A percentile compares a stretch with the other conserved stretches of the same genome.
Evolutionary conservation across 75 land plant species (phyloP).

Genomic region (Pinus tabuliformis): DNA sequence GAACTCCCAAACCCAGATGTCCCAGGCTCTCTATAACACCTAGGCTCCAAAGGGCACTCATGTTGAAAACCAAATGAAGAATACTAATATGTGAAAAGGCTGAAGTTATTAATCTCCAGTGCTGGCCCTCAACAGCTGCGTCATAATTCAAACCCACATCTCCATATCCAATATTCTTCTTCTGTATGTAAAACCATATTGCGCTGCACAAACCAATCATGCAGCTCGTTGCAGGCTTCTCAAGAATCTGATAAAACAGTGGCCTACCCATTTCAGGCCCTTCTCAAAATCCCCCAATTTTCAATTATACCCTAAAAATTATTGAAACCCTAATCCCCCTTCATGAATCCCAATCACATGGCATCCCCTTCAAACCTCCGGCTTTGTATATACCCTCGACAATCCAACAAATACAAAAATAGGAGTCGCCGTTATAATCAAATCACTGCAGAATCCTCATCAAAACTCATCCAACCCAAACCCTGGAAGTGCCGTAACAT

Average conservation of each 20-base stretch:
- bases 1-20: conserved; percentile 65
- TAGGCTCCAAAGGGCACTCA: conserved; percentile 99
- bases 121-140: conserved; percentile 77
- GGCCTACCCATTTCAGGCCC: conserved; percentile 73
- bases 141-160: conserved; percentile 98
- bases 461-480: too few species aligned
- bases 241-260: conserved; percentile 70
- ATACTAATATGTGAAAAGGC: conserved; percentile 96
- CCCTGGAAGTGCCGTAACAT: too few species aligned
- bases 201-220: conserved; percentile 81
- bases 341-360: too few species aligned
- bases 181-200: conserved; percentile 95
- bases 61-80: conserved; percentile 94
- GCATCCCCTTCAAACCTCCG: too few species aligned
- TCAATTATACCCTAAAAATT: too few species aligned
- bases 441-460: too few species aligned
- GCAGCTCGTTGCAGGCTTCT: conserved; percentile 92
- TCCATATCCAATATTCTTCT: conserved; percentile 74
- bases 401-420: too few species aligned
- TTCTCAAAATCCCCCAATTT: too few species aligned
- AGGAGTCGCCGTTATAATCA: too few species aligned
- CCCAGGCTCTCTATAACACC: conserved; percentile 77
- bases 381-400: too few species aligned
- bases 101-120: conserved; percentile 94
- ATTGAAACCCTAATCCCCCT: too few species aligned